These are phyloP conservation scores for Arabidopsis hybrid DNA, from an alignment of 441 rosid genomes.

Conservation along the genomic window DNA sequence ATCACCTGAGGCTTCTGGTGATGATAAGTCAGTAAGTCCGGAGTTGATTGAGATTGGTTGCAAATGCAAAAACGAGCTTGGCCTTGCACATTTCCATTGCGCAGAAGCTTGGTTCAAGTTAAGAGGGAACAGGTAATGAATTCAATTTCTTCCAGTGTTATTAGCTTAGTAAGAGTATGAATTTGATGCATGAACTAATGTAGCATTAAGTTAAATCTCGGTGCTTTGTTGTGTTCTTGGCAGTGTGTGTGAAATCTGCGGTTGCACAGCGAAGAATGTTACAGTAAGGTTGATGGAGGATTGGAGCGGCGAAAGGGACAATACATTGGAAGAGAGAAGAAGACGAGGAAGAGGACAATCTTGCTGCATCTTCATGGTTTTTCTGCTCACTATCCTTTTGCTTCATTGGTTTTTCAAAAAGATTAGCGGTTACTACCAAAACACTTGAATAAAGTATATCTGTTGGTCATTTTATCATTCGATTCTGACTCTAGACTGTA, in stretches of 20 bases:
- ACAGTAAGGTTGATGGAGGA: slow-evolving; percentile 33
- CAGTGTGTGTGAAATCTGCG: slow-evolving; percentile 44
- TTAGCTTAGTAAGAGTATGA: background rate
- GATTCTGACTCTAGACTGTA: slow-evolving; percentile 13
- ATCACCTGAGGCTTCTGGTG: slow-evolving; percentile 29
- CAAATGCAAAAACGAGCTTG: slow-evolving; percentile 91
- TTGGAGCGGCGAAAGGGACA: slow-evolving; percentile 25
- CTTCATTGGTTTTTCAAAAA: slow-evolving; percentile 42
- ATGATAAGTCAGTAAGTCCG: slow-evolving; percentile 29
- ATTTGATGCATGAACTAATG: background rate
- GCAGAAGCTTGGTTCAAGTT: slow-evolving; percentile 95
- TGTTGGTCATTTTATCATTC: slow-evolving; percentile 13
- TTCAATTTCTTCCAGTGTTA: background rate
- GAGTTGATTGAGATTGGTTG: slow-evolving; percentile 84
- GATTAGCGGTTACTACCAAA: background rate
- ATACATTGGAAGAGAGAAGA: slow-evolving; percentile 31
- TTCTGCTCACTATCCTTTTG: slow-evolving; percentile 29
- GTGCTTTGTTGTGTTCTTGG: slow-evolving; percentile 21
- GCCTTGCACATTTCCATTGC: slow-evolving; percentile 75
- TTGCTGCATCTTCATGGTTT: slow-evolving; percentile 40
- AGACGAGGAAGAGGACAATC: slow-evolving; percentile 38
- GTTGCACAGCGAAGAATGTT: slow-evolving; percentile 39
- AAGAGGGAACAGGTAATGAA: slow-evolving; percentile 83
- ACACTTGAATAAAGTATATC: background rate
- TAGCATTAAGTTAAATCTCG: background rate